Conservation (phyloP, 169 alveolate genomes). For the Theileria equi region DNA sequence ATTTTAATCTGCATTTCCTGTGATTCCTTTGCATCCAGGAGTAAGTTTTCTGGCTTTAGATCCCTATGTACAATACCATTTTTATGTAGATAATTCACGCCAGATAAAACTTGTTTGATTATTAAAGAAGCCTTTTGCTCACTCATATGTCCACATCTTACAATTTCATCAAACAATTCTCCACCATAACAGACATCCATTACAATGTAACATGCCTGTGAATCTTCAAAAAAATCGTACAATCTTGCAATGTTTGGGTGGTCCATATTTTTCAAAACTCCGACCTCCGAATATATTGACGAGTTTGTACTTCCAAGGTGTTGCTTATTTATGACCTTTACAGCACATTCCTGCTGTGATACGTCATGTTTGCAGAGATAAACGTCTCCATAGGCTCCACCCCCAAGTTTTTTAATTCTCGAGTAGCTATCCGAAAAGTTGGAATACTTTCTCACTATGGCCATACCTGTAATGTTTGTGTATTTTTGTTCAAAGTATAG, state of each 20-base stretch:
- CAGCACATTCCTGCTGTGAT: constrained; percentile 80
- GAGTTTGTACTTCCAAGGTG: not conserved
- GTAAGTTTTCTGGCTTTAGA: constrained; percentile 98
- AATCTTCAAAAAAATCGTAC: constrained; percentile 88
- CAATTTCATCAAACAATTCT: constrained; percentile 88
- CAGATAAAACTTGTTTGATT: constrained; percentile 88
- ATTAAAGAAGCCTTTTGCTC: constrained; percentile 88
- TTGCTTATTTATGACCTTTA: constrained; percentile 81
- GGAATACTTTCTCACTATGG: constrained; percentile 60
- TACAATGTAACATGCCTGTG: constrained; percentile 81
- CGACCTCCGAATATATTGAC: constrained; percentile 78
- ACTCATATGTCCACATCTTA: constrained; percentile 79
- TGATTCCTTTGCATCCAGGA: constrained; percentile 42
- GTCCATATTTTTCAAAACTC: constrained; percentile 84
- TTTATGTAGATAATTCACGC: constrained; percentile 88
- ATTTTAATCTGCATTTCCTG: constrained; percentile 62
- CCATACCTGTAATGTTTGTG: constrained; percentile 47
- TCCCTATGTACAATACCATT: constrained; percentile 97
- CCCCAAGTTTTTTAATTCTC: constrained; percentile 82
- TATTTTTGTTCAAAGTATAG: too few species aligned
- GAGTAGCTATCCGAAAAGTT: constrained; percentile 76
- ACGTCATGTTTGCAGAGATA: constrained; percentile 74
- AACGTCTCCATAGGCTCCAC: constrained; percentile 91
- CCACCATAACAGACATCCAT: constrained; percentile 91
- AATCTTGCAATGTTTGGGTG: constrained; percentile 93